Base-by-base conservation (phyloP, 305 asterid genomes). In the Ajuga reptans region DNA sequence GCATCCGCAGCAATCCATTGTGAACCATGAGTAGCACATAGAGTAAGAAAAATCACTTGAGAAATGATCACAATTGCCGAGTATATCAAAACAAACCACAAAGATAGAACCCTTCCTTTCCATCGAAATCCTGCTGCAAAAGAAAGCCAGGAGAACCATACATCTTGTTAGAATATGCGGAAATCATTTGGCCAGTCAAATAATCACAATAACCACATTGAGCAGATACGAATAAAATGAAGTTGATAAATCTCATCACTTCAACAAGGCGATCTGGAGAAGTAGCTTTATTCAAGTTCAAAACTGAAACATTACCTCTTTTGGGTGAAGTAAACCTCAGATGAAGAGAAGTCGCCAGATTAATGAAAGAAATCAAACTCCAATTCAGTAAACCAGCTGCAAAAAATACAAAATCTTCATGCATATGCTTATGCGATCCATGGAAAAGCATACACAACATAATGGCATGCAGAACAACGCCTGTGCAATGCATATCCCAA, bases 381-480 rank as follows among this genome's bases (percentile, higher is more conserved):
- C 97, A 87, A 68, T 87, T 82, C 75, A 87, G 82, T 69, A 89
- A 71, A 29, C 87, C 91, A 79, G 86, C 97, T 91, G 97, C 87
- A 79, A 74, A 78, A 68, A 21, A 10, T 52, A 68, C 56, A 72
- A 36, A 67, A 55, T 42, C 43, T 50, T 11, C 39, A 60, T n/a
- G 68, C 65, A 60, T 37, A 46, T 7, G n/a, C 49, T 51, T 11
- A n/a, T 14, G n/a, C 24, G 7, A 29, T 15, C 69, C 51, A 34
- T 11, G 41, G 42, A 36, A 63, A 57, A 57, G 15, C 34, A 56
- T 34, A 27, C 9, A 37, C 1, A 6, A 52, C 11, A 27, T 39
- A 69, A 61, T 14, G 27, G 37, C 53, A 29, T 6, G 57, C 46
- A 43, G 39, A 34, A 7, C 31, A 54, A 61, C 34, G 6, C 5